These are phyloP conservation scores for Tulasnella calospora DNA, from an alignment of 768 basidiomycete genomes.

Conservation along the genomic window DNA sequence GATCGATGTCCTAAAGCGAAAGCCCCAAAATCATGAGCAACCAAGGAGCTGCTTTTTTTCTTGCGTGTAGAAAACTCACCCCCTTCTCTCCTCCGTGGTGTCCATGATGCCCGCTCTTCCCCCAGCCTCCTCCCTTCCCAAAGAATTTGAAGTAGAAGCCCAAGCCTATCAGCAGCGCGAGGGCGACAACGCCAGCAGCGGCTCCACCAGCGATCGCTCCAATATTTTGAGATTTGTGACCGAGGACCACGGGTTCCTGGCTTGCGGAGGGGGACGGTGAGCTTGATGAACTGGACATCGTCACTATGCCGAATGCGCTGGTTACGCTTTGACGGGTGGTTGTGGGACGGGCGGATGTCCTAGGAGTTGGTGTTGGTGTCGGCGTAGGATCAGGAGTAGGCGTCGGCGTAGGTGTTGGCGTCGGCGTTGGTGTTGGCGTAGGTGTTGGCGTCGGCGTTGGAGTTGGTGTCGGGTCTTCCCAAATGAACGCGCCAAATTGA, in stretches of 20 bases:
- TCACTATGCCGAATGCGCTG: neutral
- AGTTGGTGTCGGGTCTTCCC: neutral
- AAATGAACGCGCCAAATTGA: neutral
- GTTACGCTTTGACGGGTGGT: neutral
- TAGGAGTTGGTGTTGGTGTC: neutral
- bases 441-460: neutral
- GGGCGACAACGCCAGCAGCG: neutral
- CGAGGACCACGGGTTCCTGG: neutral
- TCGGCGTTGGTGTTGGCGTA: neutral
- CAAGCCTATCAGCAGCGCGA: neutral
- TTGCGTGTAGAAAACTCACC: neutral
- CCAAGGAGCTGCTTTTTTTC: no score
- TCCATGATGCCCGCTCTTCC: neutral
- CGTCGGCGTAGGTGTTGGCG: neutral
- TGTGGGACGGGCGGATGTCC: no score
- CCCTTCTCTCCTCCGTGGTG: neutral
- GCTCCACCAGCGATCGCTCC: neutral
- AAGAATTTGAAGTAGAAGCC: neutral
- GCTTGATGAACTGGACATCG: neutral
- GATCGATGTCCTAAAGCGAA: neutral
- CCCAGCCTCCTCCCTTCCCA: neutral
- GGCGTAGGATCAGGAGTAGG: neutral
- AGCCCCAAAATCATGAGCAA: no score
- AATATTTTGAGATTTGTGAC: neutral
- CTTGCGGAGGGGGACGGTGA: neutral